phyloP scores from a whole-genome alignment of 305 asterid species.

The Vinca major region DNA sequence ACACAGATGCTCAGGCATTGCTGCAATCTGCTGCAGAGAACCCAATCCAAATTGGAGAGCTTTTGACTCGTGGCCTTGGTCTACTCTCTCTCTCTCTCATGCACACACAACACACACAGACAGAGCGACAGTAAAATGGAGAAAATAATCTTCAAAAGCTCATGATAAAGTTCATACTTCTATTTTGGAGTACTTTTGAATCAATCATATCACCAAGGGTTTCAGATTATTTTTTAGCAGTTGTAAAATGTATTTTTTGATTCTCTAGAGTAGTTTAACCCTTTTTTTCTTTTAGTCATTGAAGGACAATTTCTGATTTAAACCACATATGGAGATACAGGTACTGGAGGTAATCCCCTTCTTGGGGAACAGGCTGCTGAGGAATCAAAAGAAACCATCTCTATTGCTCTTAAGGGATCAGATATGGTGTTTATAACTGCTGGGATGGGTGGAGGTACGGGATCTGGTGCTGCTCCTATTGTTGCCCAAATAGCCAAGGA shows the following conservation, averaged over 20 bases:
- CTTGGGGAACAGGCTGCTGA: conserved; percentile 94
- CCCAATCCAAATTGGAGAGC: conserved; percentile 92
- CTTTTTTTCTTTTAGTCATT: conserved; percentile 5
- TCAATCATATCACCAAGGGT: neutral
- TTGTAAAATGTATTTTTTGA: conserved; percentile 1
- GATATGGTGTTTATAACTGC: conserved; percentile 98
- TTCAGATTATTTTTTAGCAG: neutral
- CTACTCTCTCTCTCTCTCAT: conserved; percentile 22
- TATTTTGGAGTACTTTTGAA: neutral
- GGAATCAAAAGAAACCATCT: conserved; percentile 88
- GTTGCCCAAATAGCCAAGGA: conserved; percentile 88
- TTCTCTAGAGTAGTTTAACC: neutral
- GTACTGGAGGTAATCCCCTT: conserved; percentile 90
- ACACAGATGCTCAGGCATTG: conserved; percentile 90
- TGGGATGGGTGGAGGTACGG: conserved; percentile 99
- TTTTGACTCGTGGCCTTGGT: conserved; percentile 97
- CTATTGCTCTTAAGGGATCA: conserved; percentile 79
- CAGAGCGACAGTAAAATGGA: neutral
- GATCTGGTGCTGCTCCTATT: conserved; percentile 96
- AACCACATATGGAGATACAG: conserved; percentile 35
- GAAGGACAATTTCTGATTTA: neutral
- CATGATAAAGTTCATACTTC: neutral
- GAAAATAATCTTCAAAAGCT: neutral
- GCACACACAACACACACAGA: neutral
- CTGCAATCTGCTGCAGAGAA: conserved; percentile 69